Base-by-base conservation (phyloP, 768 basidiomycete genomes). In the Mycena venus region DNA sequence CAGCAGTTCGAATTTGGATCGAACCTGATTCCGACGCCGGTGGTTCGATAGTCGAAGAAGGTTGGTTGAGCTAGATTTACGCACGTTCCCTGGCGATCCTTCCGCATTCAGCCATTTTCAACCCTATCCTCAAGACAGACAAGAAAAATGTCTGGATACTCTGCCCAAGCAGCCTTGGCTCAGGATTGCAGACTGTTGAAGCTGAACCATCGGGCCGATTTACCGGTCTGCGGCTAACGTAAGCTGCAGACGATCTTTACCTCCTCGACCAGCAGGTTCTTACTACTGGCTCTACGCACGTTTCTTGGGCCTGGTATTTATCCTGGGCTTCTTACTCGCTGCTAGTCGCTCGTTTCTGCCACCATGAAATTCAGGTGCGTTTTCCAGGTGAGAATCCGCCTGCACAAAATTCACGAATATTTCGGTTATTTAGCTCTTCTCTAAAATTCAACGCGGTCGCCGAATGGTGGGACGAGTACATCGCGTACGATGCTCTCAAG, bases 401-500 rank as follows among this genome's bases (percentile, higher is more conserved):
- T 47, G 17, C 32, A 36, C 60, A 40, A 72, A 34, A 32, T 21
- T 65, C 29, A 58, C 68, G 29, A 31, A 31, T 38, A n/a, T 23
- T 2, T 29, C 38, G 10, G 68, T 0, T n/a, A n/a, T n/a, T n/a
- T 67, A 95, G 94, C 78, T 94, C 94, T 36, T 94, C 95, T 11
- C 89, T 97, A 79, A 95, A 96, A 82, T 97, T 97, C 84, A 97
- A 97, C 78, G 94, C 95, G 3, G 94, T 96, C 29, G 87, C 95
- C 0, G 96, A 97, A 62, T 97, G 96, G 96, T 95, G 94, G 93
- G 94, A 96, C 74, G 93, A 96, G 61, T 97, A 97, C 81, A 95
- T 97, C 55, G 90, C 93, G 92, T 97, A 97, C 80, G 95, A 95
- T 81, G 86, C 90, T 6, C 86, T 97, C 77, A 97, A 96, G 84